Conservation (phyloP, 495 filamentous ascomycete genomes). For the Neurospora sp. region DNA sequence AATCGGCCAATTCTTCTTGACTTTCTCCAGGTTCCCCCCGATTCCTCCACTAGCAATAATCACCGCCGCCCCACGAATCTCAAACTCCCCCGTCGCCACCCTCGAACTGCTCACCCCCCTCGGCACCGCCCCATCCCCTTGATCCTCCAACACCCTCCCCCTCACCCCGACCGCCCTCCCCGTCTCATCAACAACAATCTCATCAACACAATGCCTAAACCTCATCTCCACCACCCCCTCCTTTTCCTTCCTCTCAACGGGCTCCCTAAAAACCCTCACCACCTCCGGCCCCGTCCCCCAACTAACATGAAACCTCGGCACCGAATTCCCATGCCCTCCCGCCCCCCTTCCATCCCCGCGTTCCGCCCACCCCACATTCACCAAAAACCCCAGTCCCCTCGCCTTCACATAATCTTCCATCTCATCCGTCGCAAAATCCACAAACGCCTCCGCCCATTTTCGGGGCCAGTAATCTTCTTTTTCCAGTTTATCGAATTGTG, state of each 20-base stretch:
- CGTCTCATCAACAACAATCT: slow-evolving; percentile 34
- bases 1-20: slow-evolving; percentile 37
- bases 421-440: slow-evolving; percentile 39
- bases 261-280: slow-evolving; percentile 39
- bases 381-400: slow-evolving; percentile 32
- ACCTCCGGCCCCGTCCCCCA: slow-evolving; percentile 46
- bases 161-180: slow-evolving; percentile 37
- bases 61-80: slow-evolving; percentile 34
- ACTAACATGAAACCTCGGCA: slow-evolving; percentile 41
- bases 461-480: slow-evolving; percentile 41
- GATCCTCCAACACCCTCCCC: slow-evolving; percentile 35
- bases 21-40: slow-evolving; percentile 40
- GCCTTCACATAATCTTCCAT: slow-evolving; percentile 41
- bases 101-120: slow-evolving; percentile 35
- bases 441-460: slow-evolving; percentile 43
- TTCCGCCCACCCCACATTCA: slow-evolving; percentile 42
- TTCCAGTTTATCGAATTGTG: slow-evolving; percentile 35
- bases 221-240: slow-evolving; percentile 38
- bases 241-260: slow-evolving; percentile 32
- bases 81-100: slow-evolving; percentile 30
- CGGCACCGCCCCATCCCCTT: slow-evolving; percentile 29
- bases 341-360: slow-evolving; percentile 34
- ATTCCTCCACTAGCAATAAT: slow-evolving; percentile 40
- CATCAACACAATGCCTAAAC: slow-evolving; percentile 39
- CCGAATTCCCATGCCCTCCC: slow-evolving; percentile 42